A percentile compares a stretch with the other conserved stretches of the same genome.
Evolutionary conservation across 345 rosid genomes (phyloP).

Genomic region (Angophora floribunda): DNA sequence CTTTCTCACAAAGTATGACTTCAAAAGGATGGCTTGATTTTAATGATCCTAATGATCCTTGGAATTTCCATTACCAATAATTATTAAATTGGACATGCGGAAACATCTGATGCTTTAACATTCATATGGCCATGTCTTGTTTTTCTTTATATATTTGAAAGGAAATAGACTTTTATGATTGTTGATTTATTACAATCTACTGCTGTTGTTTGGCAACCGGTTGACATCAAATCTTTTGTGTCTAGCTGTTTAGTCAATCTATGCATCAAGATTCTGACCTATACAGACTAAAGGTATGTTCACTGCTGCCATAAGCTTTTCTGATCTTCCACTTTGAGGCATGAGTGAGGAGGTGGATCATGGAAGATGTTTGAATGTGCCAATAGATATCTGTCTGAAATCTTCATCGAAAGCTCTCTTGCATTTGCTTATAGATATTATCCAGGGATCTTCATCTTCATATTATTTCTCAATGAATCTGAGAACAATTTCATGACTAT

Average conservation of each 20-base stretch:
- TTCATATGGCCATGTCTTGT: neutral
- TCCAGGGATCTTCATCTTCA: neutral
- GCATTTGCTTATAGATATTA: neutral
- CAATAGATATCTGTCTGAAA: neutral
- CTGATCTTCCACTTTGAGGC: neutral
- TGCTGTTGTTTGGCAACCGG: neutral
- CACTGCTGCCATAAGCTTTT: neutral
- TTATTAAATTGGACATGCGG: neutral
- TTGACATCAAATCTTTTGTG: constrained; percentile 2
- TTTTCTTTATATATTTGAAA: neutral
- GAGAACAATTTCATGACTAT: neutral
- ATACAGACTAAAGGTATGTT: constrained; percentile 20
- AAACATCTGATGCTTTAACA: neutral
- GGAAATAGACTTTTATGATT: neutral
- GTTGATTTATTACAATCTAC: neutral
- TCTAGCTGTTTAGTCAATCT: constrained; percentile 23
- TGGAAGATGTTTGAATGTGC: neutral
- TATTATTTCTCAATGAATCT: neutral
- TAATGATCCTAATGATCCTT: neutral
- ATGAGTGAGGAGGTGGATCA: neutral
- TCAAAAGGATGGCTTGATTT: neutral
- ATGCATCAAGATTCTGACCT: constrained; percentile 14
- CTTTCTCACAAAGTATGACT: neutral
- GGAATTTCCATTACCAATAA: neutral
- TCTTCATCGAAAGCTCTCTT: neutral